These are phyloP conservation scores for Furcasterigmium furcatum DNA, from an alignment of 2,329 filamentous ascomycete species.

Conservation along the genomic window DNA sequence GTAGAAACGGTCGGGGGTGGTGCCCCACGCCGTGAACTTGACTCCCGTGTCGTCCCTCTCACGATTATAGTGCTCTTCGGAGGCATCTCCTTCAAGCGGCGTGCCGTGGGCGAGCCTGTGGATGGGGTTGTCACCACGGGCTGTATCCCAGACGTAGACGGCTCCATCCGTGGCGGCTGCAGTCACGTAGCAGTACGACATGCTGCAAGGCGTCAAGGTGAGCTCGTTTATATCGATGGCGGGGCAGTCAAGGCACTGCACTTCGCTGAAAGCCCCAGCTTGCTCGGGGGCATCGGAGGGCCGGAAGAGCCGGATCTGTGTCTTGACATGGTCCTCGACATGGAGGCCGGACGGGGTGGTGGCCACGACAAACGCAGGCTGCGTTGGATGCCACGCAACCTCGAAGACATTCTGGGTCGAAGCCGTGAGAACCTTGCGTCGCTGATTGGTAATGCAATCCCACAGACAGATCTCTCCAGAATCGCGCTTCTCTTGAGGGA, in stretches of 20 bases:
- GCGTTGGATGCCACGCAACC: constrained; percentile 57
- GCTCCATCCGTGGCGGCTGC: constrained; percentile 60
- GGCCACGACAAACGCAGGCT: constrained; percentile 52
- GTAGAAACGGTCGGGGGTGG: constrained; percentile 54
- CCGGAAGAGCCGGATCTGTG: constrained; percentile 56
- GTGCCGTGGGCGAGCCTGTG: constrained; percentile 53
- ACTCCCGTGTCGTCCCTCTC: constrained; percentile 59
- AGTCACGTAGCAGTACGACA: constrained; percentile 48
- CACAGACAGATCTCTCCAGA: constrained; percentile 60
- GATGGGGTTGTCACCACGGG: constrained; percentile 49
- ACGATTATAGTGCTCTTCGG: constrained; percentile 32
- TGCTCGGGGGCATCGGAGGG: constrained; percentile 21
- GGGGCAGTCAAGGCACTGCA: constrained; percentile 55
- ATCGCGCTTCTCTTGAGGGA: constrained; percentile 54
- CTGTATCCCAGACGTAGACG: constrained; percentile 62
- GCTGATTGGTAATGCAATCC: constrained; percentile 42
- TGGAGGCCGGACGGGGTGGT: constrained; percentile 50
- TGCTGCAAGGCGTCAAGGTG: constrained; percentile 53
- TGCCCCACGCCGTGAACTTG: constrained; percentile 62
- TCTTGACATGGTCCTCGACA: constrained; percentile 40
- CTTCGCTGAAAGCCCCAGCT: constrained; percentile 35
- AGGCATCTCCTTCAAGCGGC: constrained; percentile 30
- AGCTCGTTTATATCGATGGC: constrained; percentile 63
- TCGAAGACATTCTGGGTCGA: constrained; percentile 62
- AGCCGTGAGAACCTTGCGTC: constrained; percentile 45